These are phyloP conservation scores for Conoideocrella luteorostrata DNA, from an alignment of 2,329 filamentous ascomycete genomes.

Conservation along the genomic window DNA sequence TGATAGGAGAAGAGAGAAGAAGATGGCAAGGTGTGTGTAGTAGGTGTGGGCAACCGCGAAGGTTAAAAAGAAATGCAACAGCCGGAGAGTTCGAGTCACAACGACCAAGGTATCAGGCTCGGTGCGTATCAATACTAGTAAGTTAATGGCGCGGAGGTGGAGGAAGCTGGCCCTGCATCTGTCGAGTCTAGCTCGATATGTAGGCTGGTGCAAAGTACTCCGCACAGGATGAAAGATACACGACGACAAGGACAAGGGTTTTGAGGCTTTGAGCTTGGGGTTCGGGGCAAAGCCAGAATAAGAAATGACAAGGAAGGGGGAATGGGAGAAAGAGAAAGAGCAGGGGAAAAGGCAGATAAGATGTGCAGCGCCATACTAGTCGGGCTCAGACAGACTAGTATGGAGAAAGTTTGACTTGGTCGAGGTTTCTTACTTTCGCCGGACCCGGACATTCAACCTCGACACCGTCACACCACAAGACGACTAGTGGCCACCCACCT, in stretches of 20 bases:
- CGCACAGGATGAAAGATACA: not conserved
- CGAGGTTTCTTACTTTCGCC: not conserved
- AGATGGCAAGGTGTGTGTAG: not conserved
- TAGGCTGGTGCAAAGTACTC: not conserved
- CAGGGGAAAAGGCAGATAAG: not conserved
- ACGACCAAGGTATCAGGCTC: not conserved
- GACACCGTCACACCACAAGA: not conserved
- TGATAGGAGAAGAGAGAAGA: not conserved
- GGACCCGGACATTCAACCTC: constrained; percentile 1
- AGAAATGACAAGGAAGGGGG: not conserved
- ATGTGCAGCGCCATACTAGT: not conserved
- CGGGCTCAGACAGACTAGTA: not conserved
- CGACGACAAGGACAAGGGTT: constrained; percentile 1
- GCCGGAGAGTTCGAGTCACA: not conserved
- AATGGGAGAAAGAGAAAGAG: not conserved
- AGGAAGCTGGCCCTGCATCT: not conserved
- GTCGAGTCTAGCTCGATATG: not conserved
- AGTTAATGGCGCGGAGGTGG: constrained; percentile 2
- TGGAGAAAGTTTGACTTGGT: not conserved
- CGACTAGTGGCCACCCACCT: not conserved
- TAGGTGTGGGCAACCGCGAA: not conserved
- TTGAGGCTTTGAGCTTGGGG: constrained; percentile 3
- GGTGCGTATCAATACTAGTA: constrained; percentile 2
- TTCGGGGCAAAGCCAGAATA: not conserved
- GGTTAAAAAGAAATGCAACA: constrained; percentile 3